These are phyloP conservation scores for Calonectria leucothoes DNA, from an alignment of 2,329 filamentous ascomycete genomes.

Conservation along the genomic window DNA sequence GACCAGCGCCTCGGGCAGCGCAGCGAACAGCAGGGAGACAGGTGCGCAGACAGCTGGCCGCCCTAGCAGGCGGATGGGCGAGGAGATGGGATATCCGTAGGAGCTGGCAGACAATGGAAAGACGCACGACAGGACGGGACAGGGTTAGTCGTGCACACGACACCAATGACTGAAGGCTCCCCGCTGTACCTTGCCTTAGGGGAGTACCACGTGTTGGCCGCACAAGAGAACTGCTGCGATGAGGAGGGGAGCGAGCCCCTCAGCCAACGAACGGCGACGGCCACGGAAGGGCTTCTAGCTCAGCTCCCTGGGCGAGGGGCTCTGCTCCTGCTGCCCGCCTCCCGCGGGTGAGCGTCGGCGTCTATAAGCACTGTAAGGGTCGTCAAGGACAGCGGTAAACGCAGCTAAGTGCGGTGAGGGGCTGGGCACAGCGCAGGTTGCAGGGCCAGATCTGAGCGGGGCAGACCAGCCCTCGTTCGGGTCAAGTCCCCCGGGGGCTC, in stretches of 20 bases:
- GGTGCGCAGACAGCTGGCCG: neutral
- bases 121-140: neutral
- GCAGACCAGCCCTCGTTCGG: neutral
- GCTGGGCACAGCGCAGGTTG: conserved; percentile 2
- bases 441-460: neutral
- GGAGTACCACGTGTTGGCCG: neutral
- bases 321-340: neutral
- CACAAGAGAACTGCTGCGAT: neutral
- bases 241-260: neutral
- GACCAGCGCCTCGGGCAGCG: neutral
- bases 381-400: neutral
- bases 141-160: conserved; percentile 4
- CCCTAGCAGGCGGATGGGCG: neutral
- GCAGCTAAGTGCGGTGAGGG: neutral
- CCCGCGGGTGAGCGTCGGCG: neutral
- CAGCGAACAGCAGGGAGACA: conserved; percentile 3
- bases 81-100: too few species aligned
- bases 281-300: neutral
- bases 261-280: neutral
- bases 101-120: conserved; percentile 2
- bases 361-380: conserved; percentile 2
- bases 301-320: neutral
- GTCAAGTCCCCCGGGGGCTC: neutral
- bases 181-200: conserved; percentile 7
- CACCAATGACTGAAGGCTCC: conserved; percentile 4